A percentile compares a stretch with the other conserved stretches of the same genome.
phyloP scores from a whole-genome alignment of 257 asterid species.

The Capsicum baccatum region DNA sequence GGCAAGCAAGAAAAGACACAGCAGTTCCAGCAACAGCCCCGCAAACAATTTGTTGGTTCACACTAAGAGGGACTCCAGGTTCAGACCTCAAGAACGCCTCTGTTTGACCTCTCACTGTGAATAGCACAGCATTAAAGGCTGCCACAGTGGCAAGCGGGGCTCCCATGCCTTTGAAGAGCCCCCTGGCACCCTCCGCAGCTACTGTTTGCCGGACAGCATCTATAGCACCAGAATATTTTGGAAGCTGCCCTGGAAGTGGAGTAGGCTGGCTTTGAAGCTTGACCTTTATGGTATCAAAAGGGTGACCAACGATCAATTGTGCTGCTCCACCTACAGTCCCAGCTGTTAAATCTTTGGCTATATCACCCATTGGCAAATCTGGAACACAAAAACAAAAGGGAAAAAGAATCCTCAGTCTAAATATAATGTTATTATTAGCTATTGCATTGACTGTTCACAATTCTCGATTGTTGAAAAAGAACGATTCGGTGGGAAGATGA shows the following conservation, averaged over 20 bases:
- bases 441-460: background rate
- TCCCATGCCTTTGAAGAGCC: slow-evolving; percentile 95
- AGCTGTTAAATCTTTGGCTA: slow-evolving; percentile 68
- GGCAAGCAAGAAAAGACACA: slow-evolving; percentile 87
- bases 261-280: slow-evolving; percentile 96
- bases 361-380: slow-evolving; percentile 43
- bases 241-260: slow-evolving; percentile 85
- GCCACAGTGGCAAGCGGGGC: slow-evolving; percentile 94
- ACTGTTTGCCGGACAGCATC: slow-evolving; percentile 90
- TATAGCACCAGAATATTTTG: slow-evolving; percentile 75
- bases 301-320: slow-evolving; percentile 85
- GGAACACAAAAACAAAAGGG: background rate
- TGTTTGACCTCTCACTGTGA: slow-evolving; percentile 84
- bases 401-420: background rate
- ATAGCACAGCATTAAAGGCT: slow-evolving; percentile 83
- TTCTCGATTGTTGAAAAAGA: background rate
- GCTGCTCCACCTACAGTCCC: slow-evolving; percentile 94
- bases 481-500: background rate
- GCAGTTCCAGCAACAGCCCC: slow-evolving; percentile 95
- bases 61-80: slow-evolving; percentile 71
- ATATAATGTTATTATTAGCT: background rate
- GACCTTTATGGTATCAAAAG: slow-evolving; percentile 95
- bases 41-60: slow-evolving; percentile 73
- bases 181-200: slow-evolving; percentile 92
- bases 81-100: slow-evolving; percentile 74